phyloP scores from a whole-genome alignment of 805 yeast species.

The Yarrowia deformans region DNA sequence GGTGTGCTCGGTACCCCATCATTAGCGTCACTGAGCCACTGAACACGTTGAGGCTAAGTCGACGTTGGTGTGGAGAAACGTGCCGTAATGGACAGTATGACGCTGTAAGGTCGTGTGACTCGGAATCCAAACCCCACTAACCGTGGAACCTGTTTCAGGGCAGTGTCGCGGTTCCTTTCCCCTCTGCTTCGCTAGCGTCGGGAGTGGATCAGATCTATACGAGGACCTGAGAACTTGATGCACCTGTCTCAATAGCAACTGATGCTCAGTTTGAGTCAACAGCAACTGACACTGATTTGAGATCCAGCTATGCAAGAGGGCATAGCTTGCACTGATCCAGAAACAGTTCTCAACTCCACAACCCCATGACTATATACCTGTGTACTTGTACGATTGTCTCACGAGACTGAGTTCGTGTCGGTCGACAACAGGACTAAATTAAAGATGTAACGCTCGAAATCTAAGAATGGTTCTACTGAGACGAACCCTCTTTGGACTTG shows the following conservation, averaged over 20 bases:
- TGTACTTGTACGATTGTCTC: background rate
- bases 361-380: background rate
- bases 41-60: background rate
- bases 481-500: conserved; percentile 8
- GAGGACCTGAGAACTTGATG: no score
- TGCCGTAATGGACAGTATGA: background rate
- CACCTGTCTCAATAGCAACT: no score
- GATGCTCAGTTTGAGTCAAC: no score
- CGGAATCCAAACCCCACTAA: background rate
- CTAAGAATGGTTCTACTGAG: conserved; percentile 1
- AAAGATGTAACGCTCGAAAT: conserved; percentile 17
- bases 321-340: no score
- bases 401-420: background rate
- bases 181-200: background rate
- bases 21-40: background rate
- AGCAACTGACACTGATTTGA: no score
- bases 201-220: no score
- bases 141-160: background rate
- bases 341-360: background rate
- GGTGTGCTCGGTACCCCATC: background rate
- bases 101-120: background rate
- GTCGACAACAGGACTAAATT: background rate
- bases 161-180: background rate
- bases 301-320: no score
- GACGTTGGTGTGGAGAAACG: background rate